Evolutionary conservation across 805 yeast species (phyloP), one percentile per base, ranked within the genome.

Genomic region (Kuraishia hungarica): DNA sequence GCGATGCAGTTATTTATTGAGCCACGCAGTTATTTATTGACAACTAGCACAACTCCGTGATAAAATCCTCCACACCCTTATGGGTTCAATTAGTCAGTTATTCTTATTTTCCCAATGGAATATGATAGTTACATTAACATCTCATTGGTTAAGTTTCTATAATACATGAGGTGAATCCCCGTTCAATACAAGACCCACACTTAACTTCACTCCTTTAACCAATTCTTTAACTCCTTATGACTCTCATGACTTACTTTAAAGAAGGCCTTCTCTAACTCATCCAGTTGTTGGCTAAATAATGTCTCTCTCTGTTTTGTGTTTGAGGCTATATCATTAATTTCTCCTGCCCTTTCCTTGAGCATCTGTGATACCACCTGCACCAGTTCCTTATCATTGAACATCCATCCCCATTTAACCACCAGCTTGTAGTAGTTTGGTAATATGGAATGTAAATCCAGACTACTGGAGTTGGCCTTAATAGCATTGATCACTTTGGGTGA

Each of bases 371-470:
- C 61, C 15, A 71, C 76, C 7, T 77, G 77, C 1, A 83, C 77
- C 43, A 91, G 71, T 54, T 81, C 86, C 20, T 74, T 73, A 65
- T 89, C 94, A 22, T 76, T 79, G 65, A 86, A 89, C 69, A 92
- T 71, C 51, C 75, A 66, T 10, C 87, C 79, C 97, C 98, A 93
- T 62, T 84, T 83, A 54, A 84, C 83, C 5, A 86, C 86, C 26
- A 91, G 68, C 22, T 78, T 72, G 61, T 87, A 89, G 67, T 81
- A 94, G 61, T 87, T 80, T 0, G 91, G 80, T 54, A 79, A 73
- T 43, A 86, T 78, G 1, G 83, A 68, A 59, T 87, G 86, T 26
- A 89, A 65, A 63, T 89, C 93, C n/a, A 90, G 73, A 20, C 79
- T 71, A 0, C 67, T 67, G 1, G 96, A 81, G 58, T 82, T 86